A percentile compares a stretch with the other conserved stretches of the same genome.
Conservation (phyloP, 2,329 filamentous ascomycete species). For the Xylaria sp. region DNA sequence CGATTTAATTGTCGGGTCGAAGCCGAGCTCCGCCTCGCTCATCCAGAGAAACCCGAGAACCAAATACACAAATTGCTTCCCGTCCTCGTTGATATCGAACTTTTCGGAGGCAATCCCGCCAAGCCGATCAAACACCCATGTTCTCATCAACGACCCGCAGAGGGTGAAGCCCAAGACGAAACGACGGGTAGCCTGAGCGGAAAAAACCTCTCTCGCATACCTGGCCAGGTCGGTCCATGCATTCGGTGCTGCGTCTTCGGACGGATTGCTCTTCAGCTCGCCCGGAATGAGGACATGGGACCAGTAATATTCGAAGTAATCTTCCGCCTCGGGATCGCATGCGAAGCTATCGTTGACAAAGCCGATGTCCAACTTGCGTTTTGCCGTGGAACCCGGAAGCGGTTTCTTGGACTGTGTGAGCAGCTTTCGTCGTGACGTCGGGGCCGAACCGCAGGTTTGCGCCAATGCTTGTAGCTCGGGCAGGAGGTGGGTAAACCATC, state of each 20-base stretch:
- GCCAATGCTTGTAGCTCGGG: not conserved
- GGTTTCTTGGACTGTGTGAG: not conserved
- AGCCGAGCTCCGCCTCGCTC: conserved; percentile 54
- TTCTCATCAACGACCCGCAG: conserved; percentile 57
- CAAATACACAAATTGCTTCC: conserved; percentile 52
- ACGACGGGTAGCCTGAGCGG: conserved; percentile 54
- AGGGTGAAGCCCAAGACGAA: conserved; percentile 62
- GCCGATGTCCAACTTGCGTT: not conserved
- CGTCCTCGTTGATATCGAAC: conserved; percentile 60
- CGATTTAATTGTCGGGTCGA: conserved; percentile 56
- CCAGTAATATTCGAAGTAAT: conserved; percentile 47
- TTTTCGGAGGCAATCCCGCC: conserved; percentile 57
- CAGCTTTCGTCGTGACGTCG: not conserved
- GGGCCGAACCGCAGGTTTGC: not conserved
- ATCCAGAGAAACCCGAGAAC: conserved; percentile 58
- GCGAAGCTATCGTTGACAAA: conserved; percentile 3
- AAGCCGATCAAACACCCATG: conserved; percentile 59
- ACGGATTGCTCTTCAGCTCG: conserved; percentile 57
- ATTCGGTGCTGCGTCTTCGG: conserved; percentile 49
- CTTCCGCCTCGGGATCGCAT: conserved; percentile 32
- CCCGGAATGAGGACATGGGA: conserved; percentile 54
- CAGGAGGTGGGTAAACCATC: not conserved
- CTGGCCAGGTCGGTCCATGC: conserved; percentile 56
- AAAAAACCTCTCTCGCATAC: conserved; percentile 58
- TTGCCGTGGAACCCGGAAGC: not conserved